Conservation (phyloP, 2,329 filamentous ascomycete species). For the Chaetomium sp. region DNA sequence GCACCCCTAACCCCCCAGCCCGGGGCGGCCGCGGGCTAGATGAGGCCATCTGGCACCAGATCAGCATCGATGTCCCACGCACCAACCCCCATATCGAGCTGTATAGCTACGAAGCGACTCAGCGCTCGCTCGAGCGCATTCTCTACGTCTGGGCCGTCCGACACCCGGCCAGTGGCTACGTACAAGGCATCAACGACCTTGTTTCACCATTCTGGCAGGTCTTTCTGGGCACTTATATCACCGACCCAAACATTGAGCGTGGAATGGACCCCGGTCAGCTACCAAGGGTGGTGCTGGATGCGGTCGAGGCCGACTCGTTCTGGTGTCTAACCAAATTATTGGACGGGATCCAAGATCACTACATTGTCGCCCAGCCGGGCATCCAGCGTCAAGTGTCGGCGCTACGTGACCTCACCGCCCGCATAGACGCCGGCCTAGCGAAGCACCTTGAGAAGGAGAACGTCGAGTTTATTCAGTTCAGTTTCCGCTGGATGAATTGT, state of each 20-base stretch:
- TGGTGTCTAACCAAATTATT: conserved; percentile 97
- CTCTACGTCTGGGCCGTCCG: conserved; percentile 96
- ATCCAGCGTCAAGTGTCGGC: conserved; percentile 91
- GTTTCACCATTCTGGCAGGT: conserved; percentile 98
- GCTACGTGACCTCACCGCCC: conserved; percentile 78
- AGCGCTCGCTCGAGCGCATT: conserved; percentile 87
- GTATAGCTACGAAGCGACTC: conserved; percentile 93
- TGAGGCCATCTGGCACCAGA: conserved; percentile 98
- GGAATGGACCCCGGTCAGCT: conserved; percentile 97
- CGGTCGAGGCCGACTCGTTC: conserved; percentile 95
- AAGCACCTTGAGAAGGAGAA: conserved; percentile 86
- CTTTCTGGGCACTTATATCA: conserved; percentile 89
- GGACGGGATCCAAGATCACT: conserved; percentile 99
- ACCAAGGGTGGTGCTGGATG: conserved; percentile 83
- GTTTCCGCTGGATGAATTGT: conserved; percentile 99
- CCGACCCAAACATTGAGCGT: conserved; percentile 83
- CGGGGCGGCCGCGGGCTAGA: conserved; percentile 58
- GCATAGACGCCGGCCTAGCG: conserved; percentile 78
- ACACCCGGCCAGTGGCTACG: conserved; percentile 94
- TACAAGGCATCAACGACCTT: conserved; percentile 97
- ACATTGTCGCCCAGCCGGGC: conserved; percentile 94
- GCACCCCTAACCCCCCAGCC: conserved; percentile 14
- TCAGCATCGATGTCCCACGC: conserved; percentile 94
- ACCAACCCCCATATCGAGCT: conserved; percentile 95
- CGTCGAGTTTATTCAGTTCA: conserved; percentile 98